Evolutionary conservation across 2,329 filamentous ascomycete species (phyloP), one percentile per base, ranked within the genome.

Genomic region (Aureobasidium zeae): DNA sequence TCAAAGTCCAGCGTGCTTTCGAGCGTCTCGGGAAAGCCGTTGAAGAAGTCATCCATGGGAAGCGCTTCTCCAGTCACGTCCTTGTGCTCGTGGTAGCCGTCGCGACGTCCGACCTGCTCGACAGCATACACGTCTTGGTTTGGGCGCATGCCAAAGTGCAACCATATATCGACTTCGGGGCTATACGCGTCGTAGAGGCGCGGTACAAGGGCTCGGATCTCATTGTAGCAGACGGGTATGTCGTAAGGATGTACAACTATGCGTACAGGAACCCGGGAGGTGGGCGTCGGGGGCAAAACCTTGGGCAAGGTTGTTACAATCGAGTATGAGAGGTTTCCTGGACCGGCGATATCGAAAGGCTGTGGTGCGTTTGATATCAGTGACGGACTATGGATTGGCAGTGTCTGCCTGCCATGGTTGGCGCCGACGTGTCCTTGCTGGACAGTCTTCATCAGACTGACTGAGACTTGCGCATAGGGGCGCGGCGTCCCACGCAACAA

Each of bases 61-160:
- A 61, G 56, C 4, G 58, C 54, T 4, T 53, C 55, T 26, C 70
- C 76, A 52, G 87, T 78, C n/a, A 87, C 74, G 58, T 93, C 86
- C 15, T 65, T 63, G 53, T 81, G 72, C 16, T 64, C 63, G 32
- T 56, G 52, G 62, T 93, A 94, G 3, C 81, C 81, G 53, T 84
- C 78, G 26, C 83, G 73, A 55, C 84, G 81, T 0, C 74, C 85
- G 25, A 74, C 68, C 9, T 74, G 71, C 65, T 94, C 86, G 7
- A 89, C 67, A 9, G 75, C 73, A 59, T 89, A 93, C 53, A 76
- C 77, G 53, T 61, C 71, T 52, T 65, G 75, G 55, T 60, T 82
- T 57, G 59, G 67, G 0, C 85, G 83, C 73, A 93, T 86, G 49
- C 86, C 86, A 39, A 93, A 82, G 61, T 93, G 86, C 3, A 94